phyloP scores from a whole-genome alignment of 805 yeast genomes.

The Hanseniaspora clermontiae region DNA sequence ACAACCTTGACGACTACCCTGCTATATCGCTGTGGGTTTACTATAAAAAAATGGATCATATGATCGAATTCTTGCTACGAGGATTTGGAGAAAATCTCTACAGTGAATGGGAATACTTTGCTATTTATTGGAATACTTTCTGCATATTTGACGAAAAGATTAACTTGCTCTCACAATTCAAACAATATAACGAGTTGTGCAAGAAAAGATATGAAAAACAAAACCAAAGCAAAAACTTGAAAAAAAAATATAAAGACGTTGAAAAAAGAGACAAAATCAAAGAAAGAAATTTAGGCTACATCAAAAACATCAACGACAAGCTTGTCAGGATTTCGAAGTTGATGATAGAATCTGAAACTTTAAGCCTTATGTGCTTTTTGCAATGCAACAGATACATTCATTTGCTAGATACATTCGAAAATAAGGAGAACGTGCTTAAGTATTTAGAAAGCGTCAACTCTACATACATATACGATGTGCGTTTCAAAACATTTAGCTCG shows the following conservation, averaged over 20 bases:
- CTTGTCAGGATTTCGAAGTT: constrained; percentile 22
- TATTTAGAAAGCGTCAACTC: constrained; percentile 21
- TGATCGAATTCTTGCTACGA: constrained; percentile 58
- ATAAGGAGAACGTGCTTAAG: constrained; percentile 22
- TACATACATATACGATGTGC: constrained; percentile 34
- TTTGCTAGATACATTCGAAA: constrained; percentile 12
- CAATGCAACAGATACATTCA: constrained; percentile 26
- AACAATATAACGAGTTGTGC: constrained; percentile 21
- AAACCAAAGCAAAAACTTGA: constrained; percentile 30
- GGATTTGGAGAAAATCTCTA: constrained; percentile 70
- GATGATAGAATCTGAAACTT: constrained; percentile 19
- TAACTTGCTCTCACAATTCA: constrained; percentile 30
- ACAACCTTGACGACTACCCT: constrained; percentile 8
- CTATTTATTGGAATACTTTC: constrained; percentile 57
- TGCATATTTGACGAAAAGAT: constrained; percentile 40
- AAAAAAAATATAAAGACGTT: constrained; percentile 40
- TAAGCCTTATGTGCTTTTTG: constrained; percentile 25
- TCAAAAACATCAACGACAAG: constrained; percentile 29
- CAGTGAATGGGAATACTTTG: constrained; percentile 52
- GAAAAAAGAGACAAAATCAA: constrained; percentile 32
- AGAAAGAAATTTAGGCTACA: constrained; percentile 25
- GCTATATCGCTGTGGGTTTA: constrained; percentile 42
- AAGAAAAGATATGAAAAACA: constrained; percentile 26
- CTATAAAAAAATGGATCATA: constrained; percentile 49
- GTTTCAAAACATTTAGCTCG: constrained; percentile 68